A percentile compares a stretch with the other conserved stretches of the same genome.
phyloP scores from a whole-genome alignment of 495 filamentous ascomycete genomes.

The Cercophora samala region DNA sequence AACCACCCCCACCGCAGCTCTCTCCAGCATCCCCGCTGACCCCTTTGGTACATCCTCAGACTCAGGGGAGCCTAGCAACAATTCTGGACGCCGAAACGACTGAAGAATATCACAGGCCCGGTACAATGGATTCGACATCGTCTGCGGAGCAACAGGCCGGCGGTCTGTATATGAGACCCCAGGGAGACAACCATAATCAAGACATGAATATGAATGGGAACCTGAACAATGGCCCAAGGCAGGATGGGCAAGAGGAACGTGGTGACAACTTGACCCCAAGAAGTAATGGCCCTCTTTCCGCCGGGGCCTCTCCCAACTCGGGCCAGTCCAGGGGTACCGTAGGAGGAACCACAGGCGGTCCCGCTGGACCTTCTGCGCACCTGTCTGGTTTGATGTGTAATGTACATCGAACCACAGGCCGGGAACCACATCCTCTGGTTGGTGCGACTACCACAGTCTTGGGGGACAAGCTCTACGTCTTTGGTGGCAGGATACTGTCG shows the following conservation, averaged over 20 bases:
- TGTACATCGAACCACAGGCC: constrained; percentile 83
- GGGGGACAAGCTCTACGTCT: constrained; percentile 92
- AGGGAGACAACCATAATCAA: constrained; percentile 16
- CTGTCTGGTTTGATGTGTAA: constrained; percentile 90
- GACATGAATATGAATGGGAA: constrained; percentile 46
- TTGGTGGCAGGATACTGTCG: constrained; percentile 86
- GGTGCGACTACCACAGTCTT: constrained; percentile 93
- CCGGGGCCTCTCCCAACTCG: constrained; percentile 45
- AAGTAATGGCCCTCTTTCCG: constrained; percentile 51
- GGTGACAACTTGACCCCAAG: constrained; percentile 47
- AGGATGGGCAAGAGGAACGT: constrained; percentile 45
- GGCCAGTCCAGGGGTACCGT: constrained; percentile 38
- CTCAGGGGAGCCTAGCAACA: constrained; percentile 26
- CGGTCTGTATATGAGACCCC: constrained; percentile 30
- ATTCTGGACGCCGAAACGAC: constrained; percentile 32
- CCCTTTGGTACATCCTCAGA: constrained; percentile 23
- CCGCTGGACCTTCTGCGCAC: constrained; percentile 52
- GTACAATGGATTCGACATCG: constrained; percentile 59
- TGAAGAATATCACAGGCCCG: constrained; percentile 45
- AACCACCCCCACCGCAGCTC: constrained; percentile 42
- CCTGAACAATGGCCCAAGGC: constrained; percentile 41
- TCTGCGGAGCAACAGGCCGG: constrained; percentile 41
- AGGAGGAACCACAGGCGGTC: constrained; percentile 50
- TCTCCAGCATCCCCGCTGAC: constrained; percentile 38
- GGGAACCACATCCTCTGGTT: constrained; percentile 85